phyloP scores from a whole-genome alignment of 2,329 filamentous ascomycete genomes.

The Aspergillus brunneoviolaceus region DNA sequence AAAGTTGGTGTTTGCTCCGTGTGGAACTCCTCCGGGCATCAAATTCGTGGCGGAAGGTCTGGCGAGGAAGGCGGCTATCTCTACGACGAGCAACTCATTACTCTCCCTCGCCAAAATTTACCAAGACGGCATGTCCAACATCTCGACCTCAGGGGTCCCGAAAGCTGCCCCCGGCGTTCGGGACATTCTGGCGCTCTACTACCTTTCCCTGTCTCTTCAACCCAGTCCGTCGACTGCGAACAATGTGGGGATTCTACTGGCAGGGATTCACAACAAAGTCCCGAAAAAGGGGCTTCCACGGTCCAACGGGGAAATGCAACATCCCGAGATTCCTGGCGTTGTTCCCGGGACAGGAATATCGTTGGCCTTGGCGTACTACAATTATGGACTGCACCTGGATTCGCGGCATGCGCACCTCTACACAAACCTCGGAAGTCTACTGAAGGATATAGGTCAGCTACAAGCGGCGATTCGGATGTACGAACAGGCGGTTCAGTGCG shows the following conservation, averaged over 20 bases:
- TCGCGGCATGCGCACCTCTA: constrained; percentile 90
- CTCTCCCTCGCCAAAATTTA: constrained; percentile 96
- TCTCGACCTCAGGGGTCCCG: constrained; percentile 55
- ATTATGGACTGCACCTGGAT: constrained; percentile 87
- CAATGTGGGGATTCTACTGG: constrained; percentile 95
- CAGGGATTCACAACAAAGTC: constrained; percentile 76
- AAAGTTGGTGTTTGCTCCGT: constrained; percentile 73
- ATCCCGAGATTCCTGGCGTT: constrained; percentile 70
- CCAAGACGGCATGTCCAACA: constrained; percentile 88
- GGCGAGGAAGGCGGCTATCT: constrained; percentile 75
- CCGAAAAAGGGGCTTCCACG: constrained; percentile 41
- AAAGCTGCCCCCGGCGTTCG: constrained; percentile 73
- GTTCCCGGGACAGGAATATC: constrained; percentile 81
- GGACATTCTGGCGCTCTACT: constrained; percentile 92
- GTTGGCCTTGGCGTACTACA: constrained; percentile 88
- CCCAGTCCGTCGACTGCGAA: constrained; percentile 97
- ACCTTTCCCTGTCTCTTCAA: constrained; percentile 88
- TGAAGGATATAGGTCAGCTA: constrained; percentile 95
- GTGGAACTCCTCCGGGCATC: constrained; percentile 77
- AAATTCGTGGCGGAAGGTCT: constrained; percentile 68
- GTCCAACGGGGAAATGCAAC: constrained; percentile 38
- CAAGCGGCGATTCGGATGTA: constrained; percentile 95
- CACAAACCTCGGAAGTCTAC: constrained; percentile 89
- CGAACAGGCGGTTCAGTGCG: constrained; percentile 86
- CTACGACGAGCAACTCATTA: constrained; percentile 92